Evolutionary conservation across 768 basidiomycete species (phyloP), one percentile per base, ranked within the genome.

Genomic region (Mycena rosella): DNA sequence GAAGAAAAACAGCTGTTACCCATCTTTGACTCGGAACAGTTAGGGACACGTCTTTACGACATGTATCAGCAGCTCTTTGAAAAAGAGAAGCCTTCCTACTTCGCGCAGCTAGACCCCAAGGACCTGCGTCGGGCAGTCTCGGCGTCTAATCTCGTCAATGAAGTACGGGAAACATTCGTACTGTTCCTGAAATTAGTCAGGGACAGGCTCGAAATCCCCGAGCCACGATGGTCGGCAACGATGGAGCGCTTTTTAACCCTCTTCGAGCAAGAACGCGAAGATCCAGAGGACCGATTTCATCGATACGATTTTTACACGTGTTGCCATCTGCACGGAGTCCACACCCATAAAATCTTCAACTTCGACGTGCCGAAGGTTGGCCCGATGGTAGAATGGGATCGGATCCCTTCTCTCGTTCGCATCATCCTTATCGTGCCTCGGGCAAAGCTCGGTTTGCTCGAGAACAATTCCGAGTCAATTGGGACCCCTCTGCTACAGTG

Each of bases 281-380:
- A 80, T 10, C 11, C 78, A 0, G 67, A 77, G 47, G 80, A 79
- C 53, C 32, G 69, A 24, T 74, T 78, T 47, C 76, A 81, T 63
- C 80, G 81, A 64, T 86, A 88, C 63, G 87, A 89, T 45, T 73
- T 89, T 55, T 83, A 79, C 54, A 72, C 78, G 20, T 81, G 85
- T 20, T 74, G 87, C 5, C 79, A 86, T 65, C 77, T 81, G 17
- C 74, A 81, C 26, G 81, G 79, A 17, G 69, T 88, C 0, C 72
- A 80, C 63, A 79, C 81, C 5, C 75, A 76, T 26, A 60, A 59
- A 0, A 65, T 72, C 32, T 73, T 77, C 48, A 52, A 57, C n/a
- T 59, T 56, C 58, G 40, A 57, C 38, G 48, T 70, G 26, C 68
- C 70, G 63, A 70, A 71, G 70, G 70, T 74, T 18, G 69, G 72